Evolutionary conservation across 1,284 basidiomycete genomes (phyloP), one percentile per base, ranked within the genome.

Genomic region (Trichosporon ovoides): DNA sequence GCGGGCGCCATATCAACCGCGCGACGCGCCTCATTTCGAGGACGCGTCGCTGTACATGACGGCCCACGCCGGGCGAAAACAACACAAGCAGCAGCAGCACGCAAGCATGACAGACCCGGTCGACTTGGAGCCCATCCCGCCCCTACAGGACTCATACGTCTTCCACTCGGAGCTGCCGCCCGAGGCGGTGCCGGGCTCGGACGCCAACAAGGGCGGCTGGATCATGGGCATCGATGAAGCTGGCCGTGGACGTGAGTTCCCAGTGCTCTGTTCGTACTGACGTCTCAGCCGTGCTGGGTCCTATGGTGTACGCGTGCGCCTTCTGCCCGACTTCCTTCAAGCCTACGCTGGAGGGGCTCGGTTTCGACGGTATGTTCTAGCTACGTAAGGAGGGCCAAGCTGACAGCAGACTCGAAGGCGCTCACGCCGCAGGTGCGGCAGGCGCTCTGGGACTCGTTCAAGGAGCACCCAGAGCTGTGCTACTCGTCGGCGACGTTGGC

Each of bases 181-280:
- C 11, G 57, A 50, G 40, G 57, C 59, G 36, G 63, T 63, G 4
- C 57, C 53, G 14, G 60, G 52, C 22, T 0, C 84, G 84, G n/a
- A 89, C 85, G 56, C 33, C 22, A 63, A 63, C 58, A 77, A 87
- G 40, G 74, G 73, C 34, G 75, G 75, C 9, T 81, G 80, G 79
- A 78, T 96, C 52, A 85, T 98, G 57, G 95, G 95, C 36, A 92
- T 98, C 7, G 95, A 98, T 75, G 95, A 98, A 76, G 95, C 95
- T 0, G 95, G 95, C 1, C 82, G 95, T 59, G 95, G 96, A 0
- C 95, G 76, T 78, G 61, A 66, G 76, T 73, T 13, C 6, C 5
- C 28, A 4, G 28, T 9, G 28, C 5, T 31, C 28, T 19, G 3
- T 20, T 11, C 2, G 12, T 16, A 33, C 57, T 66, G 38, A 67